Evolutionary conservation across 805 yeast species (phyloP), one percentile per base, ranked within the genome.

Genomic region (Metschnikowia cubensis): DNA sequence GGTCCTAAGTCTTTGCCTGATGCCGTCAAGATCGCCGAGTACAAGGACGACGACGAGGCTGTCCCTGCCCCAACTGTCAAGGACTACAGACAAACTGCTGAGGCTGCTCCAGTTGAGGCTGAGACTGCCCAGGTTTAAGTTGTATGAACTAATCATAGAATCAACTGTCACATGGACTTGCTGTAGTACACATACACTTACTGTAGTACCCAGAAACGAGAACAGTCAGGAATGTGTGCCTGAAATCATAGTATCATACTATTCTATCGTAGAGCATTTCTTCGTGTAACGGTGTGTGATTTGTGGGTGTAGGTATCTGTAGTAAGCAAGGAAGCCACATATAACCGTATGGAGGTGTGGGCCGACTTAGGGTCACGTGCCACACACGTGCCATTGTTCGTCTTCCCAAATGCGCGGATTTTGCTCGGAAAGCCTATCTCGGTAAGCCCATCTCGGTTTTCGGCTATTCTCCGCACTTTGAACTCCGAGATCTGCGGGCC

Each of bases 1-100:
- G 96, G 96, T 79, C 96, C 96, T 80, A 89, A 72, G 74, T 81
- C 96, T 54, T 83, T 91, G 74, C 97, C 97, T 74, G 97, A 91
- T 78, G 89, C 85, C 76, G 97, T 91, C 75, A 81, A 83, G 76
- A 86, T 91, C 70, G 74, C 82, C 67, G 96, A 89, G 75, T 96
- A 96, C 77, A 91, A 91, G 87, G 97, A 90, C 70, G 97, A 91
- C 71, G 77, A 71, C 52, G 89, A 83, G 73, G 77, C 74, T 60
- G 76, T 86, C 67, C 79, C 82, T 64, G 89, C 84, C 70, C 96
- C 96, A 72, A 74, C 82, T 63, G 96, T 88, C 72, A 85, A 82
- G 74, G 82, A 82, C 73, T 85, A 87, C 89, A 76, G 70, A 66
- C 53, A 59, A 43, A 63, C 59, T 45, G 73, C 60, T 52, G 73